These are phyloP conservation scores for Syncephalis plumigaleata DNA, from an alignment of 371 early-diverging fungal genomes.

Conservation along the genomic window DNA sequence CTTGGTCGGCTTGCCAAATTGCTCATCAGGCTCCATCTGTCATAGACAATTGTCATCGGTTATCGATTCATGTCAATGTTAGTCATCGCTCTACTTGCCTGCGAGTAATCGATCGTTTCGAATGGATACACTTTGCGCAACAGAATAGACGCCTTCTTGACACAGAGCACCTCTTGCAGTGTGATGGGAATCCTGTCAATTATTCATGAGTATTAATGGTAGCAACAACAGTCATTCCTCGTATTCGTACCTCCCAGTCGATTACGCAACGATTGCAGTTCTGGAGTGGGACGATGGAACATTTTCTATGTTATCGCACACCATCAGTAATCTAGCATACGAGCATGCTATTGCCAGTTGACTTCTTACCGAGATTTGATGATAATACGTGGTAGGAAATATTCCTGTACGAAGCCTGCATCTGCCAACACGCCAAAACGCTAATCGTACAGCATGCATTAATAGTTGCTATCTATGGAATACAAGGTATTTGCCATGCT, in stretches of 20 bases:
- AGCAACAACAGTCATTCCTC: not conserved
- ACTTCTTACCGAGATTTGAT: not conserved
- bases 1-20: no score
- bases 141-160: not conserved
- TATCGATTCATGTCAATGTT: no score
- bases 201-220: no score
- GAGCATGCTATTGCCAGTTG: no score
- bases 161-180: not conserved
- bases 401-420: not conserved
- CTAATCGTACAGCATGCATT: not conserved
- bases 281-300: not conserved
- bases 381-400: not conserved
- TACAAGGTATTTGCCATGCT: constrained; percentile 12
- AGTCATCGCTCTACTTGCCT: not conserved
- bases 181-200: not conserved
- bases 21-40: no score
- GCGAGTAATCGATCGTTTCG: not conserved
- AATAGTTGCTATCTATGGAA: constrained; percentile 19
- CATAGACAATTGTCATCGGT: no score
- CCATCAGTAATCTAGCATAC: no score
- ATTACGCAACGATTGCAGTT: not conserved
- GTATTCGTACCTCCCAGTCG: not conserved
- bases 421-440: not conserved
- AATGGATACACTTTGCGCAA: not conserved
- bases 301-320: not conserved